Percentiles rank a stretch among this genome's conserved stretches.
Evolutionary conservation across 2,329 filamentous ascomycete genomes (phyloP).

Genomic region (Mariannaea elegans): DNA sequence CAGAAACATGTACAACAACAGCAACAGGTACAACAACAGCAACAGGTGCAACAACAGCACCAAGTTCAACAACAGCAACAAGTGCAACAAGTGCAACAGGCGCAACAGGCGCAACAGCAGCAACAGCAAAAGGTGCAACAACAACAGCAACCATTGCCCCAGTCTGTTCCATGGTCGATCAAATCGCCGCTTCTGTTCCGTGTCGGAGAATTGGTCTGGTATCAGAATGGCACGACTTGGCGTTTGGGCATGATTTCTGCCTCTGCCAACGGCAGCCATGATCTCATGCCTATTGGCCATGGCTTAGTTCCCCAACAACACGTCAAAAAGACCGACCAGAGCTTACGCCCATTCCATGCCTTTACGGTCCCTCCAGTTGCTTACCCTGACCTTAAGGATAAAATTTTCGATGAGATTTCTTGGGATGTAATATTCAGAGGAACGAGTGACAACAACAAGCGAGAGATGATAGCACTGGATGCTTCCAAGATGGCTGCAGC

Average conservation of each 20-base stretch:
- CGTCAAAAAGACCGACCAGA: constrained; percentile 50
- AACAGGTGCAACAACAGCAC: not conserved
- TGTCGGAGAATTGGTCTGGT: constrained; percentile 61
- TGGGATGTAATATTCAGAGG: constrained; percentile 52
- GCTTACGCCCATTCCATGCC: constrained; percentile 60
- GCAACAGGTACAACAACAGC: constrained; percentile 15
- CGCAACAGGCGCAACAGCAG: constrained; percentile 7
- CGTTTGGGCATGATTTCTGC: constrained; percentile 56
- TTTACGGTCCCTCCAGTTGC: constrained; percentile 58
- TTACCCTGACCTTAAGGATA: constrained; percentile 50
- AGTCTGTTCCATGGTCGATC: constrained; percentile 43
- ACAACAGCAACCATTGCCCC: constrained; percentile 30
- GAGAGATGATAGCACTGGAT: constrained; percentile 56
- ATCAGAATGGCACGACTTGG: constrained; percentile 56
- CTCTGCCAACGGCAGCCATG: constrained; percentile 43
- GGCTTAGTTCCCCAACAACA: constrained; percentile 48
- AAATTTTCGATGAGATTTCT: constrained; percentile 51
- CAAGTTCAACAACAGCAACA: constrained; percentile 2
- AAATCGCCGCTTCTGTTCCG: constrained; percentile 53
- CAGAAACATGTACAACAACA: no score
- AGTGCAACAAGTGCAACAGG: no score
- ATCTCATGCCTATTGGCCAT: constrained; percentile 54
- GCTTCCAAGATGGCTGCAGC: constrained; percentile 61
- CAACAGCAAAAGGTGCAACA: constrained; percentile 15
- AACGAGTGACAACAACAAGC: constrained; percentile 47